Base-by-base conservation (phyloP, 2,329 filamentous ascomycete species). In the Fusarium circinatum region DNA sequence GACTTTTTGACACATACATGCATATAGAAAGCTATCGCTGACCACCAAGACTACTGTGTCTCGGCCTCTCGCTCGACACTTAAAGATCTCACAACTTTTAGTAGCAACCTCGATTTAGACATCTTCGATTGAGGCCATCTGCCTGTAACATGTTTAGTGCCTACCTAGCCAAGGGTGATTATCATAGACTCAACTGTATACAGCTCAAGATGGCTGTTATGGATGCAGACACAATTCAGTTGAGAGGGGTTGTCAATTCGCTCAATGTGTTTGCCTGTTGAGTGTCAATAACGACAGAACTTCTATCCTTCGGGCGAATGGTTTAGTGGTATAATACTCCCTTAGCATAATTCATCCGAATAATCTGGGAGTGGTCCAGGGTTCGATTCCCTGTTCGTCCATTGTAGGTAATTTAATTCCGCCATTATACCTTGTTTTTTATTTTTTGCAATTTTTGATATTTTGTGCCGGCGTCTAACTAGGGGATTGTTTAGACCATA, bases 311-410 rank as follows among this genome's bases (percentile, higher is more conserved):
- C 61, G 65, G 65, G 65, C 65, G 65, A 67, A 68, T 68, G 65
- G 65, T 68, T 68, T 68, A 68, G 65, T 68, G 65, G 65, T 68
- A 68, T 68, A 68, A 68, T 68, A 68, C 65, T 68, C 65, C 65
- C 64, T 68, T 68, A 68, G 65, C 65, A 68, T 68, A 13, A 51
- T 65, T 66, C 61, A 58, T 38, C 20, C 13, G 64, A 47, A 59
- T 51, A 45, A 59, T 67, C 26, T 67, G 65, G 65, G 65, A 68
- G 65, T 68, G 65, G 65, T 68, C 65, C 64, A 68, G 65, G 65
- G 65, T 68, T 68, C 65, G 65, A 68, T 68, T 68, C 65, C 65
- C 65, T 68, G 64, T 68, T 68, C 65, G 65, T 68, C 65, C 65
- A 68, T 39, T 2, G 1, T 1, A 51, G 65, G 56, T 38, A 64